phyloP scores from a whole-genome alignment of 768 basidiomycete species.

The Trametes meyenii region DNA sequence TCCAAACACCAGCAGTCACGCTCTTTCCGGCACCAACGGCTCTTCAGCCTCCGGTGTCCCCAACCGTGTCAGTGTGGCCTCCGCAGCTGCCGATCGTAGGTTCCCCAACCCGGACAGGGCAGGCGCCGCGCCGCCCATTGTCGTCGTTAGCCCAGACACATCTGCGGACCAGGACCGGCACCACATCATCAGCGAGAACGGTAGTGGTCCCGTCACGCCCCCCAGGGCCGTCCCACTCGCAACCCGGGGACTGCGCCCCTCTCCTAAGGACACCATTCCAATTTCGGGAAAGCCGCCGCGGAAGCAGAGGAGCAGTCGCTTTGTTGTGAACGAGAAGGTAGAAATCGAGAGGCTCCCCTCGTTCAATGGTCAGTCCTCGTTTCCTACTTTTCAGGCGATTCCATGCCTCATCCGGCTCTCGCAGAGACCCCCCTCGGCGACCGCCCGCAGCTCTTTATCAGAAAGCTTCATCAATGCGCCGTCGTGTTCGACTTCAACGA shows the following conservation, averaged over 20 bases:
- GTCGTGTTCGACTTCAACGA: conserved; percentile 99
- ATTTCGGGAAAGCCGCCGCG: conserved; percentile 95
- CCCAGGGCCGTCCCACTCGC: conserved; percentile 65
- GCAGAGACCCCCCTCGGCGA: conserved; percentile 88
- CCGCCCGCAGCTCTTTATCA: conserved; percentile 88
- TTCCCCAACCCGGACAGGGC: conserved; percentile 47
- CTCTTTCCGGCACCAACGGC: conserved; percentile 43
- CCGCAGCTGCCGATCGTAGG: conserved; percentile 60
- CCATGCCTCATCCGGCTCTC: conserved; percentile 11
- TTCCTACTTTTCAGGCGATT: neutral
- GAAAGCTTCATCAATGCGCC: conserved; percentile 93
- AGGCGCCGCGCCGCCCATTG: conserved; percentile 75
- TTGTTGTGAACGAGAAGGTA: conserved; percentile 94
- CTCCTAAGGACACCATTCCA: conserved; percentile 95
- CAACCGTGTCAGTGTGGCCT: conserved; percentile 47
- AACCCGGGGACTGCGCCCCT: conserved; percentile 63
- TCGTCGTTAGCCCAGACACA: conserved; percentile 80
- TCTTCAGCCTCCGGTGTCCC: conserved; percentile 40
- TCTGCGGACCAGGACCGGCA: conserved; percentile 48
- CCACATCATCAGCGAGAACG: conserved; percentile 34
- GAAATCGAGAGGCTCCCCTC: conserved; percentile 94
- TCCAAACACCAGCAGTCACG: conserved; percentile 43
- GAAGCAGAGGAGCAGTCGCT: conserved; percentile 96
- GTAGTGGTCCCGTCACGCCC: conserved; percentile 54
- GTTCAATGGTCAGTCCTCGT: conserved; percentile 69